Conservation (phyloP, 768 basidiomycete genomes). For the Mycena olivaceomarginata region DNA sequence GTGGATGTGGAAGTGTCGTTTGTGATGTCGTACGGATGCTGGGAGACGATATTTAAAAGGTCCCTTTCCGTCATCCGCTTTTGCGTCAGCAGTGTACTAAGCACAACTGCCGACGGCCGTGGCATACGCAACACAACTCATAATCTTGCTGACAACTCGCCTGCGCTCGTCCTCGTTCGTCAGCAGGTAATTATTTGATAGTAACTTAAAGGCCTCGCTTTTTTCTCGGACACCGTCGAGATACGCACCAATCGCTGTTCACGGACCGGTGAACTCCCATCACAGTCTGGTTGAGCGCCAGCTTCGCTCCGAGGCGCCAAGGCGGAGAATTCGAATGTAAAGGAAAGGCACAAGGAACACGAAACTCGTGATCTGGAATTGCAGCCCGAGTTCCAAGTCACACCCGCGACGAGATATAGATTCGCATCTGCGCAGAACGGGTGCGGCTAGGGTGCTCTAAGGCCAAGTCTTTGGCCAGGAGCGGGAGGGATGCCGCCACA, state of each 20-base stretch:
- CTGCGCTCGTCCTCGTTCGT: too few relatives aligned
- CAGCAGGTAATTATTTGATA: too few relatives aligned
- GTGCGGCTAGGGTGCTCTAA: background rate
- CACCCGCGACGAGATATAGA: background rate
- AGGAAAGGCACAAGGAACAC: background rate
- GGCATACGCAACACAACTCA: too few relatives aligned
- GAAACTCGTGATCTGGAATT: background rate
- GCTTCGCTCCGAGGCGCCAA: background rate
- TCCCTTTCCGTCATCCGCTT: too few relatives aligned
- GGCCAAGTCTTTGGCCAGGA: background rate
- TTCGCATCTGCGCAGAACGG: background rate
- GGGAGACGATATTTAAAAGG: too few relatives aligned
- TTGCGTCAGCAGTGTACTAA: too few relatives aligned
- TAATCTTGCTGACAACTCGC: too few relatives aligned
- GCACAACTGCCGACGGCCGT: too few relatives aligned
- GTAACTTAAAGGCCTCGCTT: background rate
- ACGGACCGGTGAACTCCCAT: background rate
- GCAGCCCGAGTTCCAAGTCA: background rate
- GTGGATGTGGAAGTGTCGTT: too few relatives aligned
- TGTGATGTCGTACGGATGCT: too few relatives aligned
- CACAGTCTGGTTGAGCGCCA: background rate
- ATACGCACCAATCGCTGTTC: background rate
- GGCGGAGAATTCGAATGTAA: background rate
- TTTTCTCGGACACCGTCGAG: background rate
- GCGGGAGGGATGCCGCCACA: background rate